Percentiles rank a stretch among this genome's conserved stretches.
These are phyloP conservation scores for Podochytrium sp. DNA, from an alignment of 192 early-diverging fungal species.

Conservation along the genomic window DNA sequence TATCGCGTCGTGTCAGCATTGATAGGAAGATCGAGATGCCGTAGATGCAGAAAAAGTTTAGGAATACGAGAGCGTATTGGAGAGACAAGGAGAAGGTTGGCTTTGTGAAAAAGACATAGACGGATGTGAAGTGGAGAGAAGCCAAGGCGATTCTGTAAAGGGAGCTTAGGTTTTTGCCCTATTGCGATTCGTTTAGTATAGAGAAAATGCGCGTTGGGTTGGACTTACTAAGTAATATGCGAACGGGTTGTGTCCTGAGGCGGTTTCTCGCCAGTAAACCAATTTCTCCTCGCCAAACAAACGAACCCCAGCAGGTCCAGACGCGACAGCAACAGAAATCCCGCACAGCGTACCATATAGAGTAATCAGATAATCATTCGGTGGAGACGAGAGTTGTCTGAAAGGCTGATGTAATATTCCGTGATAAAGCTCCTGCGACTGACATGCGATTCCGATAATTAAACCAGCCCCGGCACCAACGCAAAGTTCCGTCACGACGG, in stretches of 20 bases:
- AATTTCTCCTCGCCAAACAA: conserved; percentile 38
- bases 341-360: conserved; percentile 21
- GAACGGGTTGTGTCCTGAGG: conserved; percentile 35
- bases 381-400: conserved; percentile 6
- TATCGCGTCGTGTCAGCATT: conserved; percentile 41
- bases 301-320: conserved; percentile 35
- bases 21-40: conserved; percentile 44
- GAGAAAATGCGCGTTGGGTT: too few relatives aligned
- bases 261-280: conserved; percentile 42
- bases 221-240: conserved; percentile 40
- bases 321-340: conserved; percentile 33
- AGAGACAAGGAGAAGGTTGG: conserved; percentile 29
- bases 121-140: conserved; percentile 45
- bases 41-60: conserved; percentile 53
- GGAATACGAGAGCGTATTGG: conserved; percentile 38
- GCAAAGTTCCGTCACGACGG: conserved; percentile 13
- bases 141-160: conserved; percentile 40
- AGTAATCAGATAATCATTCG: conserved; percentile 31
- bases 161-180: conserved; percentile 45
- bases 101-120: conserved; percentile 41
- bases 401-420: conserved; percentile 9
- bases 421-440: conserved; percentile 18
- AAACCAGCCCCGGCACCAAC: conserved; percentile 18
- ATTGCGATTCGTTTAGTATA: background rate
- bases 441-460: conserved; percentile 14